These are phyloP conservation scores for Aristolochia californica DNA, from an alignment of 164 flowering plant species.

Conservation along the genomic window DNA sequence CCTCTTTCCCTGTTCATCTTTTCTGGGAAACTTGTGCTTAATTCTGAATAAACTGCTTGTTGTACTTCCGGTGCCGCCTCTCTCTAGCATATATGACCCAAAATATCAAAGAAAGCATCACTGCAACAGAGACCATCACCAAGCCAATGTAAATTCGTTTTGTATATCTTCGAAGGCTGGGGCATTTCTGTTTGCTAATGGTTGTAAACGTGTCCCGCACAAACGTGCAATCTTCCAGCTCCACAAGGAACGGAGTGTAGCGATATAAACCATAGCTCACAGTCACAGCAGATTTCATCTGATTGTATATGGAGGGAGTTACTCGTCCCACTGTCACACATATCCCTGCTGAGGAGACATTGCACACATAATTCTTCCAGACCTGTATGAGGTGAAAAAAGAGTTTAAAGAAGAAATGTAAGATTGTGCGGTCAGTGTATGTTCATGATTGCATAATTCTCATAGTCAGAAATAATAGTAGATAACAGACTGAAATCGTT, in stretches of 20 bases:
- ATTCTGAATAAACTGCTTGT: conserved; percentile 15
- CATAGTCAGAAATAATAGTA: not conserved
- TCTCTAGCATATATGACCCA: conserved; percentile 90
- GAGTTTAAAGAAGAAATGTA: not conserved
- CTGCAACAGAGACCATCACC: conserved; percentile 70
- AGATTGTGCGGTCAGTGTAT: no score
- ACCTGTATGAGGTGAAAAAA: conserved; percentile 13
- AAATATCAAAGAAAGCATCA: conserved; percentile 70
- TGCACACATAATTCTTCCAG: conserved; percentile 26
- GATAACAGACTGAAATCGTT: no score
- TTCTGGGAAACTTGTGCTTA: not conserved
- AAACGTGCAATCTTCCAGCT: conserved; percentile 64
- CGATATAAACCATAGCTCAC: conserved; percentile 57
- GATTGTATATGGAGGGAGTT: conserved; percentile 44
- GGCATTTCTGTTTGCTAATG: conserved; percentile 39
- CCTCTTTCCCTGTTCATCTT: not conserved
- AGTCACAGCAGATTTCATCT: conserved; percentile 51
- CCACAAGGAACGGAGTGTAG: conserved; percentile 58
- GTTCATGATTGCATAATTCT: not conserved
- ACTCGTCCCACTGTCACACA: conserved; percentile 64
- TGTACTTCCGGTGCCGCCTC: conserved; percentile 63
- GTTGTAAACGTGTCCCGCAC: conserved; percentile 51
- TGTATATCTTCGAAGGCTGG: conserved; percentile 43
- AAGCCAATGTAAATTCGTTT: conserved; percentile 60
- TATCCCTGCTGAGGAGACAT: conserved; percentile 22